Evolutionary conservation across 495 filamentous ascomycete species (phyloP).

Genomic region (Daldinia childiae): DNA sequence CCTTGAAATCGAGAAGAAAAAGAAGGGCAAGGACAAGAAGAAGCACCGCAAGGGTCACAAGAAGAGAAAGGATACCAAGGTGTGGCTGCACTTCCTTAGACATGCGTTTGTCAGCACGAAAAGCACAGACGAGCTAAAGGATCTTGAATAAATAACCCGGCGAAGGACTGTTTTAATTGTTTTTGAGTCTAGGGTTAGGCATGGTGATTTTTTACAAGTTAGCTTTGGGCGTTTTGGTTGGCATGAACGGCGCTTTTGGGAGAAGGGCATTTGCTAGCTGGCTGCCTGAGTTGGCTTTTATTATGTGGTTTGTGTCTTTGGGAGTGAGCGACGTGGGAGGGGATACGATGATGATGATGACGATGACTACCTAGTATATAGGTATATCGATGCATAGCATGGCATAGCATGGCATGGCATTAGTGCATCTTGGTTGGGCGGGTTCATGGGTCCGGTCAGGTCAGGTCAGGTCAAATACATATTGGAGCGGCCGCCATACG

Average conservation of each 20-base stretch:
- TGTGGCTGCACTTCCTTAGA: conserved; percentile 79
- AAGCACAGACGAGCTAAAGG: conserved; percentile 66
- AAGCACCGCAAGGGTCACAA: conserved; percentile 45
- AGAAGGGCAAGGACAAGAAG: conserved; percentile 54
- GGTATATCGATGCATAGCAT: conserved; percentile 11
- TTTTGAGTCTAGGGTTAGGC: neutral
- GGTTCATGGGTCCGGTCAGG: too few species aligned
- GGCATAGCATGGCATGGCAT: conserved; percentile 25
- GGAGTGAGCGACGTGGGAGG: neutral
- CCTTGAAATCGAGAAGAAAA: conserved; percentile 38
- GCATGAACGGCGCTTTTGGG: neutral
- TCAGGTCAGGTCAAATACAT: too few species aligned
- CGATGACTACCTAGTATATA: neutral
- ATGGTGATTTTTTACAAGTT: neutral
- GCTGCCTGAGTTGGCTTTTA: neutral
- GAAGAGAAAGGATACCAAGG: conserved; percentile 61
- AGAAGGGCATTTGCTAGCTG: neutral
- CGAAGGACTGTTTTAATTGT: neutral
- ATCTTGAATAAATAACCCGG: conserved; percentile 37
- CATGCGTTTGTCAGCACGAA: conserved; percentile 83
- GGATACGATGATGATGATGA: neutral
- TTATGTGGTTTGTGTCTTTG: neutral
- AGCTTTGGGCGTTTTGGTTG: neutral
- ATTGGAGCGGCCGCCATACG: too few species aligned
- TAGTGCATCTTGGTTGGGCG: neutral